Evolutionary conservation across 495 filamentous ascomycete species (phyloP), one percentile per base, ranked within the genome.

Genomic region (Penicillium macrosclerotiorum): DNA sequence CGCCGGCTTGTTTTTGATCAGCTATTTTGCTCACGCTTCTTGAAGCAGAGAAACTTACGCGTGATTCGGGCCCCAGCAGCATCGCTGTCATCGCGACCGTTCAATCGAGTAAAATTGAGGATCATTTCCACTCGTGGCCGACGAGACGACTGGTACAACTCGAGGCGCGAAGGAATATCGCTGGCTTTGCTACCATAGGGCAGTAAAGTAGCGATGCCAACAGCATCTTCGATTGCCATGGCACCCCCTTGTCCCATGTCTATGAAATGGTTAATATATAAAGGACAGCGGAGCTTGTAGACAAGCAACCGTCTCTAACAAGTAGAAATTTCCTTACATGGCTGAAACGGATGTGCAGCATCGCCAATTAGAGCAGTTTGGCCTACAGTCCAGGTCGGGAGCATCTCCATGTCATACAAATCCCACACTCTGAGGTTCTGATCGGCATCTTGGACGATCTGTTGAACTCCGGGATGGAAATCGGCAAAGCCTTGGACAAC

Each of bases 221-320:
- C 75, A 4, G 75, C 80, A 49, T 85, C 81, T 54, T 87, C 81
- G 25, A 83, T 77, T 0, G 78, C 78, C 55, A 76, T 72, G 1
- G 68, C 75, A 9, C 62, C 77, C 25, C 78, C 78, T 51, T 83
- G 78, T 0, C 76, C 78, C 52, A 77, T 71, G 39, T 75, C 60
- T 64, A 42, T 13, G 16, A 8, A 18, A 17, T 39, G 23, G 8
- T 45, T n/a, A 37, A 36, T 19, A 25, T 14, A 14, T 11, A 3
- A 22, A 24, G 6, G 1, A 8, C 8, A 19, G n/a, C 7, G n/a
- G 13, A 20, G 5, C n/a, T n/a, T n/a, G n/a, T n/a, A n/a, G n/a
- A n/a, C n/a, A n/a, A n/a, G n/a, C n/a, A n/a, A n/a, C n/a, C n/a
- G n/a, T n/a, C n/a, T n/a, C n/a, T n/a, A n/a, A n/a, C n/a, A n/a